A percentile compares a stretch with the other conserved stretches of the same genome.
phyloP scores from a whole-genome alignment of 106 monocot genomes.

The Acanthochlamys bracteata region DNA sequence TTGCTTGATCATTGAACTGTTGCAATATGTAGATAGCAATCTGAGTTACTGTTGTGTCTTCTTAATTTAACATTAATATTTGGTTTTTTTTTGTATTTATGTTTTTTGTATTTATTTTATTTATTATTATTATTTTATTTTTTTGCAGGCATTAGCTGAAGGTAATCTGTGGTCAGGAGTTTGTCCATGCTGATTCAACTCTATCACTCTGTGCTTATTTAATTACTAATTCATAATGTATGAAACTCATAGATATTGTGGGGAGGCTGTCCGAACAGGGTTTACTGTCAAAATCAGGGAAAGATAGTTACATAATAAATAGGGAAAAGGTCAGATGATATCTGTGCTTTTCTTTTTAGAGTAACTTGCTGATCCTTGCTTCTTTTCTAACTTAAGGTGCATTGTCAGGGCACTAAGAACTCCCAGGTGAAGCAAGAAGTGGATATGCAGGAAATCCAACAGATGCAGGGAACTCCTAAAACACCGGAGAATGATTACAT shows the following conservation, averaged over 20 bases:
- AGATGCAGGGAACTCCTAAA: conserved; percentile 19
- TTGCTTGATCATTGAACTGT: too few relatives aligned
- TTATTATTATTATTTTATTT: too few relatives aligned
- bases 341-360: not conserved
- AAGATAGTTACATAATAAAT: conserved; percentile 65
- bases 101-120: too few relatives aligned
- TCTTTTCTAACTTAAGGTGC: conserved; percentile 2
- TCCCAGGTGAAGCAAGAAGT: conserved; percentile 58
- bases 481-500: conserved; percentile 32
- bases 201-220: not conserved
- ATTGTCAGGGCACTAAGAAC: conserved; percentile 13
- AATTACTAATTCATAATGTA: not conserved
- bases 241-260: conserved; percentile 52
- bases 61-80: too few relatives aligned
- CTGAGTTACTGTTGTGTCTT: too few relatives aligned
- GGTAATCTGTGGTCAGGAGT: conserved; percentile 34
- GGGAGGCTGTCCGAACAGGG: conserved; percentile 66
- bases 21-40: too few relatives aligned
- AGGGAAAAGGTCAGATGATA: conserved; percentile 29
- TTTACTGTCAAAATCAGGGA: conserved; percentile 52
- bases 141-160: conserved; percentile 77
- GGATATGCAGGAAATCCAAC: conserved; percentile 27
- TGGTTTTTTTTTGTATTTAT: too few relatives aligned
- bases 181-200: not conserved
- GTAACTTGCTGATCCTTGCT: not conserved